Evolutionary conservation across 2,329 filamentous ascomycete species (phyloP), one percentile per base, ranked within the genome.

Genomic region (Zelopaecilomyces penicillatus): DNA sequence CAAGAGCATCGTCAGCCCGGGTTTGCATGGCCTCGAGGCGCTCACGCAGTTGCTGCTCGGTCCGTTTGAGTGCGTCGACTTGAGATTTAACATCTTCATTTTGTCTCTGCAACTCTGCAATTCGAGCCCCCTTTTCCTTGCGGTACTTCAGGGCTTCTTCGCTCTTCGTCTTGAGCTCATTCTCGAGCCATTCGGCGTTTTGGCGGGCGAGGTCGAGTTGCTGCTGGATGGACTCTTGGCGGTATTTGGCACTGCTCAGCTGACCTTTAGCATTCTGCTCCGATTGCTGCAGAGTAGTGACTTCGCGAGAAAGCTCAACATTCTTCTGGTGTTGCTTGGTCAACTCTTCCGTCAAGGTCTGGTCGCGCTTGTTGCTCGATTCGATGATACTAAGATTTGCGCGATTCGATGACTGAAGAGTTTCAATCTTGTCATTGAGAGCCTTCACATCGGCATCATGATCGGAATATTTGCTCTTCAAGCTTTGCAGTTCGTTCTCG

Each of bases 161-260:
- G 50, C 79, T 83, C 68, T 95, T 95, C 1, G 87, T 90, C 69
- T 95, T 91, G 26, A 97, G 76, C 64, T 98, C 93, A 36, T 76
- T 82, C 59, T 96, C 88, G 45, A 93, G 84, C 86, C 89, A 98
- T 56, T 97, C 91, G 52, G 87, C 87, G 68, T 89, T 95, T 57
- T 85, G 85, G 61, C 88, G 89, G 12, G 91, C 80, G 45, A 94
- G 74, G 36, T 95, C 88, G 32, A 97, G 75, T 63, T 97, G 90
- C 63, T 96, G 90, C 63, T 93, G 83, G 9, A 97, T 71, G 30
- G 82, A 85, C 59, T 96, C 88, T 62, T 96, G 89, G 51, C 87
- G 83, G 70, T 95, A 96, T 57, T 89, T 94, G 50, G 89, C 82
- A 47, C 81, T 87, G 35, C 83, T 87, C 2, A 85, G 80, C 27